phyloP scores from a whole-genome alignment of 257 asterid genomes.

The Solanum bukasovii region DNA sequence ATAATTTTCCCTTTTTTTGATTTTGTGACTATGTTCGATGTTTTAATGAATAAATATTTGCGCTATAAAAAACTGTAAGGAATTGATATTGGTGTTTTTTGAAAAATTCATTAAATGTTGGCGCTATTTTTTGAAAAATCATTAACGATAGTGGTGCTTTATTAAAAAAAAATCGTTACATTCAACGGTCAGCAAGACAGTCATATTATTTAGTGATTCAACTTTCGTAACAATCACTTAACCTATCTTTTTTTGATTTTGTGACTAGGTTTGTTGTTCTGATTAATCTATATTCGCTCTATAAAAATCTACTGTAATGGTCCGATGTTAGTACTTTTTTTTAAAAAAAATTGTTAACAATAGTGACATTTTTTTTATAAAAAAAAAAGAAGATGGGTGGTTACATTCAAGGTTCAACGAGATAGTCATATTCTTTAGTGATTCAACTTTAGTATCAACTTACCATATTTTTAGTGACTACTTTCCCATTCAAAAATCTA shows the following conservation, averaged over 20 bases:
- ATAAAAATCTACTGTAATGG: neutral
- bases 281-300: neutral
- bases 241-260: no score
- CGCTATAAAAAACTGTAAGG: no score
- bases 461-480: no score
- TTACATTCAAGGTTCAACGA: neutral
- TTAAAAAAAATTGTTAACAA: neutral
- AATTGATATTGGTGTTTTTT: no score
- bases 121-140: neutral
- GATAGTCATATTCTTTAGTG: neutral
- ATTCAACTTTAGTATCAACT: neutral
- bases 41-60: no score
- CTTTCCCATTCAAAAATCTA: no score
- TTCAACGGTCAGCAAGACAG: no score
- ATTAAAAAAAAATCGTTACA: no score
- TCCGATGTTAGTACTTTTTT: no score
- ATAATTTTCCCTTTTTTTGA: no score
- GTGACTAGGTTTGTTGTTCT: neutral
- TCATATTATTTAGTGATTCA: neutral
- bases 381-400: neutral
- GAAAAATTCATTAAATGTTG: neutral
- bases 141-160: neutral
- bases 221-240: neutral
- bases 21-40: no score
- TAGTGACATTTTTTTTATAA: neutral